A percentile compares a stretch with the other conserved stretches of the same genome.
Conservation (phyloP, 2,329 filamentous ascomycete species). For the Macroventuria anomochaeta region DNA sequence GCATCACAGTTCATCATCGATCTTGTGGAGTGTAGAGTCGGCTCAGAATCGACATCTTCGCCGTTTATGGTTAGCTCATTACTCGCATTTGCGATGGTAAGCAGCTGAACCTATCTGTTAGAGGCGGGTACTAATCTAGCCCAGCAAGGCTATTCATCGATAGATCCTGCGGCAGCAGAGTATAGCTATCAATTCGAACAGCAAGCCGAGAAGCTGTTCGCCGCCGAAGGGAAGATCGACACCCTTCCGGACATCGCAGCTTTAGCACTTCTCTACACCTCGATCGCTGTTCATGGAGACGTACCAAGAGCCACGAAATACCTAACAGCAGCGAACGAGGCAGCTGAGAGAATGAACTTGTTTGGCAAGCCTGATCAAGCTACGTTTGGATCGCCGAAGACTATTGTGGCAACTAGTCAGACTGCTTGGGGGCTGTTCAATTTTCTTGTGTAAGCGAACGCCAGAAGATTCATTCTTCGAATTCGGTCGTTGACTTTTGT, state of each 20-base stretch:
- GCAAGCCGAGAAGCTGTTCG: conserved; percentile 18
- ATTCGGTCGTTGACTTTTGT: conserved; percentile 9
- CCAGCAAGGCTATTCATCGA: conserved; percentile 14
- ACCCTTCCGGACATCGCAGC: conserved; percentile 12
- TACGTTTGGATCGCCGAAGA: conserved; percentile 3
- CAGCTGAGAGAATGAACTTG: conserved; percentile 14
- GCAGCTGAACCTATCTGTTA: not conserved
- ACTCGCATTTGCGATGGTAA: conserved; percentile 19
- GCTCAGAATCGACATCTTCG: conserved; percentile 11
- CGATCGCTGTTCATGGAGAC: conserved; percentile 16
- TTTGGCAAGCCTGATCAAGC: conserved; percentile 14
- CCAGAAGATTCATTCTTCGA: not conserved
- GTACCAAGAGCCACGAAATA: conserved; percentile 14
- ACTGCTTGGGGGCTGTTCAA: conserved; percentile 22
- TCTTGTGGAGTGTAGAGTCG: conserved; percentile 12
- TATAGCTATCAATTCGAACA: conserved; percentile 16
- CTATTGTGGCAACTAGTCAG: conserved; percentile 13
- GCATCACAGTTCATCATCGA: conserved; percentile 17
- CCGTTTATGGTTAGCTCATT: conserved; percentile 16
- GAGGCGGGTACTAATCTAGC: not conserved
- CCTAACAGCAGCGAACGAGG: conserved; percentile 9
- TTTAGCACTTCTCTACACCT: conserved; percentile 15
- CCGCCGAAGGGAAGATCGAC: conserved; percentile 8
- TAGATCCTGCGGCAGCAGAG: conserved; percentile 9
- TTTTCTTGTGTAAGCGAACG: conserved; percentile 17